Conservation (phyloP, 306 rosid species). For the Alnus glutinosa region DNA sequence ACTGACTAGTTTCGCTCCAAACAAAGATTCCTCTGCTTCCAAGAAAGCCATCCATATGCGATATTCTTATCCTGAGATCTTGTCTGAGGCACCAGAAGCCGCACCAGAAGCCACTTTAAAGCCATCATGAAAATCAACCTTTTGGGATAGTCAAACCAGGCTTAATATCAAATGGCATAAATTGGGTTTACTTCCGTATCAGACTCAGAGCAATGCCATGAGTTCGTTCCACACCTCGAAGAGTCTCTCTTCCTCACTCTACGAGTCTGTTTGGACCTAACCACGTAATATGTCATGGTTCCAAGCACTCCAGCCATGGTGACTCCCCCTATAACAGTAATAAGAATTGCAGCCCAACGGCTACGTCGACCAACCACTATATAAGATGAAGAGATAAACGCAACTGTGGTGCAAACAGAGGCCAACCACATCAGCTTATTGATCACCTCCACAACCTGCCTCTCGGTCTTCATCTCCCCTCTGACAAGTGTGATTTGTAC, state of each 20-base stretch:
- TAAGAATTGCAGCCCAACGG: conserved; percentile 71
- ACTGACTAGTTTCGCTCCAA: conserved; percentile 17
- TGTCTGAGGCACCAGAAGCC: too few species aligned
- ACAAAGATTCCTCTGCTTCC: conserved; percentile 25
- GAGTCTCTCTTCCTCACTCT: conserved; percentile 56
- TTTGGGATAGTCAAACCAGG: neutral
- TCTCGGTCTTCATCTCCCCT: conserved; percentile 77
- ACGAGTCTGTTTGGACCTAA: conserved; percentile 55
- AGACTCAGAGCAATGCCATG: conserved; percentile 44
- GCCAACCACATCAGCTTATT: conserved; percentile 97
- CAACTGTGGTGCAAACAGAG: conserved; percentile 64
- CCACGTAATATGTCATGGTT: conserved; percentile 79
- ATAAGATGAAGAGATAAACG: conserved; percentile 72
- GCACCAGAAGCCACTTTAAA: too few species aligned
- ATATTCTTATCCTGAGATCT: neutral
- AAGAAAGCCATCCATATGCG: conserved; percentile 22
- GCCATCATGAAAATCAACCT: too few species aligned
- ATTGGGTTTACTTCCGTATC: conserved; percentile 70
- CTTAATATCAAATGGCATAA: conserved; percentile 56
- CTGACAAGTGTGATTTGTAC: conserved; percentile 86
- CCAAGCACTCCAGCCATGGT: conserved; percentile 66
- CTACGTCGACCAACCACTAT: conserved; percentile 73
- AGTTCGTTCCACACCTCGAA: conserved; percentile 22
- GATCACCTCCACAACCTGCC: conserved; percentile 73
- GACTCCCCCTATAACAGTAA: conserved; percentile 58